Evolutionary conservation across 192 early-diverging fungal species (phyloP).

Genomic region (Linnemannia schmuckeri): DNA sequence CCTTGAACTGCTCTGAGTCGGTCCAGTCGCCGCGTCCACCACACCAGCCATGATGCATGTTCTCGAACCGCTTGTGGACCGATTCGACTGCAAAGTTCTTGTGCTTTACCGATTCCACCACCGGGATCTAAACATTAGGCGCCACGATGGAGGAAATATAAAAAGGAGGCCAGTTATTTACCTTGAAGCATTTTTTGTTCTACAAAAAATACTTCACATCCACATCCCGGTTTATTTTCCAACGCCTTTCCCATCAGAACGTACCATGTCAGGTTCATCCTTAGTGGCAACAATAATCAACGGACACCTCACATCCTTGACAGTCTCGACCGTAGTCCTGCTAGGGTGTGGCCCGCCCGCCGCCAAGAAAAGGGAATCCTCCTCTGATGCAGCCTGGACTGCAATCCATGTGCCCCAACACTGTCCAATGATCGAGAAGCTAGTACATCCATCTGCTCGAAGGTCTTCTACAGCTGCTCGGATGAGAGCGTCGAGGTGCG

Average conservation of each 20-base stretch:
- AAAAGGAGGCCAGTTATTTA: not conserved
- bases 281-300: slow-evolving; percentile 70
- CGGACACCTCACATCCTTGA: slow-evolving; percentile 68
- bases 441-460: slow-evolving; percentile 51
- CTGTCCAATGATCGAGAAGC: slow-evolving; percentile 71
- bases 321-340: slow-evolving; percentile 57
- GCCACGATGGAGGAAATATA: not conserved
- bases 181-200: too few species aligned
- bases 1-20: slow-evolving; percentile 25
- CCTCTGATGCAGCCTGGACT: slow-evolving; percentile 58
- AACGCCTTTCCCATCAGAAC: not conserved
- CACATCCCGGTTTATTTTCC: not conserved
- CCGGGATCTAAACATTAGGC: slow-evolving; percentile 2
- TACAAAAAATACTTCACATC: not conserved
- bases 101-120: slow-evolving; percentile 21
- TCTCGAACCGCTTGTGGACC: slow-evolving; percentile 31
- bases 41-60: slow-evolving; percentile 30
- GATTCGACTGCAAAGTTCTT: slow-evolving; percentile 40
- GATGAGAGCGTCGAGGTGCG: slow-evolving; percentile 12
- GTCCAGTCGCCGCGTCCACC: slow-evolving; percentile 38
- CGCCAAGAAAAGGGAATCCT: slow-evolving; percentile 59
- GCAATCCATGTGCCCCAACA: slow-evolving; percentile 78
- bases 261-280: slow-evolving; percentile 71
- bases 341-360: slow-evolving; percentile 75
- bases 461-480: slow-evolving; percentile 46